Conservation (phyloP, 2,329 filamentous ascomycete species). For the Calcarisporium arbuscula region DNA sequence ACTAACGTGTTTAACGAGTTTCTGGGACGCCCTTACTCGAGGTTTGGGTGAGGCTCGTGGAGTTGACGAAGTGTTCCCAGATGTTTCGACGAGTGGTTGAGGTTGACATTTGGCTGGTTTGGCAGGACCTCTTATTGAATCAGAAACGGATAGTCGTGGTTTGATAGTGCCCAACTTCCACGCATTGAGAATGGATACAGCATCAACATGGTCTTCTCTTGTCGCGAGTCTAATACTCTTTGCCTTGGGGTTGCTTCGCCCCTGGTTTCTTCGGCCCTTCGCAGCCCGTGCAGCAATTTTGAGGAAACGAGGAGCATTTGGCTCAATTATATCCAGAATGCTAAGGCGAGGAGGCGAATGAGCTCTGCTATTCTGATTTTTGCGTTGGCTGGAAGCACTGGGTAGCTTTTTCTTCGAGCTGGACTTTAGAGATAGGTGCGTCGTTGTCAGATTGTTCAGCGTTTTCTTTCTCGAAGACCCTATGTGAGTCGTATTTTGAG, state of each 20-base stretch:
- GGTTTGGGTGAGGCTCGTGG: constrained; percentile 2
- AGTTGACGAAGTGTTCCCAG: constrained; percentile 14
- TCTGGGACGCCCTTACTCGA: constrained; percentile 13
- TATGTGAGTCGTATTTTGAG: too few relatives aligned
- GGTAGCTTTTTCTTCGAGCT: background rate
- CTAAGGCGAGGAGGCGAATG: constrained; percentile 42
- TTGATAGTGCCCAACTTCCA: constrained; percentile 51
- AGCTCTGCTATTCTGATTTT: constrained; percentile 8
- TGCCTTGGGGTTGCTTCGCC: constrained; percentile 46
- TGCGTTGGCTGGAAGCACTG: constrained; percentile 9
- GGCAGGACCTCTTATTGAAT: constrained; percentile 9
- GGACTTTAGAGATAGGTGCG: too few relatives aligned
- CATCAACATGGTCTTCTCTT: constrained; percentile 55
- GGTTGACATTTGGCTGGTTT: constrained; percentile 6
- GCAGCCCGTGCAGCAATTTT: constrained; percentile 56
- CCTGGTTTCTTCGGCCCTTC: constrained; percentile 38
- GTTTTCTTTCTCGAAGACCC: too few relatives aligned
- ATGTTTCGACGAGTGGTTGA: constrained; percentile 15
- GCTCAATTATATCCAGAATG: constrained; percentile 54
- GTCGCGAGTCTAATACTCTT: constrained; percentile 57
- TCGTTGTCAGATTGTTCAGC: too few relatives aligned
- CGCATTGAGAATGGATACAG: constrained; percentile 41
- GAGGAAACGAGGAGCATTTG: constrained; percentile 49
- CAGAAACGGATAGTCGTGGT: constrained; percentile 29
- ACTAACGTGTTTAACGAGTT: constrained; percentile 22